Base-by-base conservation (phyloP, 768 basidiomycete genomes). In the Coprinellus aureogranulatus region DNA sequence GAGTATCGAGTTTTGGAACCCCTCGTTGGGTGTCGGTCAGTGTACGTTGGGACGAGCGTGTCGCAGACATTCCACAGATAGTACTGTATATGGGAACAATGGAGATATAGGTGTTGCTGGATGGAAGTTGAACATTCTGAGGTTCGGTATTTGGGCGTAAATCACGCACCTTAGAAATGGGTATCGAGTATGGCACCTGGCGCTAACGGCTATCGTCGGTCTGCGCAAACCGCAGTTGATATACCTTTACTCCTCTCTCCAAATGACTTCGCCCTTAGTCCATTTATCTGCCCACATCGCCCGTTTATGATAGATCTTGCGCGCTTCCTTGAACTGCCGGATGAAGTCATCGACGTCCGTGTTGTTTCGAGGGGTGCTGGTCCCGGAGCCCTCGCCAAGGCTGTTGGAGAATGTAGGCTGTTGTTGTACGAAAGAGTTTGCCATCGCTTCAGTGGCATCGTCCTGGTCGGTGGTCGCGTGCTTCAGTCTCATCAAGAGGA, bases 281-380 rank as follows among this genome's bases (percentile, higher is more conserved):
- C 95, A 98, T 63, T 88, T 79, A 67, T 94, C 90, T 18, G 86
- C 84, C 90, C 92, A 97, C 68, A 96, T 87, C 2, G 86, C 87
- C 18, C 95, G 80, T 72, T 96, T 97, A 70, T 98, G 95, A 71
- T 94, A 98, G n/a, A 81, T 79, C 73, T 92, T 95, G 62, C 96
- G 75, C 40, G 86, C 69, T 52, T 94, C 92, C 66, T 88, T 92
- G 75, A 95, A 97, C 63, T 92, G 86, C 64, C 78, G 86, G 53
- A 97, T 83, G 62, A 98, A 98, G 44, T 88, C 85, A 58, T 97
- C 94, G 23, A 94, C 81, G 31, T 90, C 90, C 62, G 77, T 77
- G 28, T 75, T 75, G 40, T 70, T 70, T 34, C 69, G 70, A 11
- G 78, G 71, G 23, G 75, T 76, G 18, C 71, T 75, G 8, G 74